phyloP scores from a whole-genome alignment of 2,329 filamentous ascomycete species.

The Verticillium zaregamsianum region DNA sequence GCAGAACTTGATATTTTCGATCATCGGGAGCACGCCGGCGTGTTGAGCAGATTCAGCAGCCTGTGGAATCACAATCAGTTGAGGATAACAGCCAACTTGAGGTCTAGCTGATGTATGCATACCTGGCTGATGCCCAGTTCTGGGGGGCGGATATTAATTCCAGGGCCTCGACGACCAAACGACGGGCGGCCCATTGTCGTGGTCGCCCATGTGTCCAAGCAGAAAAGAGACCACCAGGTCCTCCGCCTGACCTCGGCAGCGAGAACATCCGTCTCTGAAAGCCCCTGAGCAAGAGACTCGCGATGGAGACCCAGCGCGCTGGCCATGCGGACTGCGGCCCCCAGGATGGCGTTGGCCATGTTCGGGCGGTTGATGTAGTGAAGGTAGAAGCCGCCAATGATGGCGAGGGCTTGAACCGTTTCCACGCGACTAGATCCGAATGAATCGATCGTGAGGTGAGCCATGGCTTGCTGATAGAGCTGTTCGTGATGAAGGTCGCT shows the following conservation, averaged over 20 bases:
- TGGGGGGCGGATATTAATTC: slow-evolving; percentile 61
- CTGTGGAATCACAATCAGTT: slow-evolving; percentile 5
- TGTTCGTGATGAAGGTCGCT: slow-evolving; percentile 1
- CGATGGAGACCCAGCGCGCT: slow-evolving; percentile 34
- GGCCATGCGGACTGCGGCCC: slow-evolving; percentile 34
- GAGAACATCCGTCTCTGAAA: slow-evolving; percentile 37
- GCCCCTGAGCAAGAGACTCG: slow-evolving; percentile 32
- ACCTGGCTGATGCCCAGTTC: slow-evolving; percentile 44
- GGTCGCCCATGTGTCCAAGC: slow-evolving; percentile 69
- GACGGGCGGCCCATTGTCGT: slow-evolving; percentile 68
- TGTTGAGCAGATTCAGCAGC: slow-evolving; percentile 51
- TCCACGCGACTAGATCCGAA: slow-evolving; percentile 7
- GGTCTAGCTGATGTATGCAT: neutral
- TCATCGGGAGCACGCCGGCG: slow-evolving; percentile 63
- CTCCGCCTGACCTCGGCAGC: slow-evolving; percentile 59
- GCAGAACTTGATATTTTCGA: slow-evolving; percentile 76
- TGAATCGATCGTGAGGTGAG: slow-evolving; percentile 1
- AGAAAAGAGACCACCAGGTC: slow-evolving; percentile 74
- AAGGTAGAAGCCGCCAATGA: slow-evolving; percentile 28
- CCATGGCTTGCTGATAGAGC: slow-evolving; percentile 4
- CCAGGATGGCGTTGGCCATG: slow-evolving; percentile 35
- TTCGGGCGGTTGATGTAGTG: slow-evolving; percentile 36
- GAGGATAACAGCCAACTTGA: neutral
- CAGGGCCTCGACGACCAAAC: slow-evolving; percentile 61
- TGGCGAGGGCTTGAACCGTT: slow-evolving; percentile 5